Percentiles rank a stretch among this genome's conserved stretches.
phyloP scores from a whole-genome alignment of 371 early-diverging fungal genomes.

The Basidiobolus meristosporus region DNA sequence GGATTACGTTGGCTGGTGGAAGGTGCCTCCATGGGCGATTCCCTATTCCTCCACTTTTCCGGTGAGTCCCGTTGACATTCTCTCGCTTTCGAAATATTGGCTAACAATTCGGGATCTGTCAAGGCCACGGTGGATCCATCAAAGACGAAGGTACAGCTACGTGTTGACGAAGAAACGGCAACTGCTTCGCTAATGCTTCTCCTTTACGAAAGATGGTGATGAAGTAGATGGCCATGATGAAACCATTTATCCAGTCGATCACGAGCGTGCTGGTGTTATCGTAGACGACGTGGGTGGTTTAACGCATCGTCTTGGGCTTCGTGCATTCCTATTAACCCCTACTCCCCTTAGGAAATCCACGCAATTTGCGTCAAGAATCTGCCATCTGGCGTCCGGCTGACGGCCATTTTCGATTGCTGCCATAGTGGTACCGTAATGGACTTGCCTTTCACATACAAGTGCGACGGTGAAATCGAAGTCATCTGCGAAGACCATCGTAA shows the following conservation, averaged over 20 bases:
- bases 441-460: conserved; percentile 65
- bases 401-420: conserved; percentile 39
- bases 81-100: too few species aligned
- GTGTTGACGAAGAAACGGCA: too few species aligned
- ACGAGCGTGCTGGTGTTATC: conserved; percentile 28
- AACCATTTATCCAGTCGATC: conserved; percentile 45
- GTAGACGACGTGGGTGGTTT: too few species aligned
- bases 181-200: too few species aligned
- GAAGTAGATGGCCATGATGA: conserved; percentile 39
- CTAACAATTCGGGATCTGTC: too few species aligned
- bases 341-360: too few species aligned
- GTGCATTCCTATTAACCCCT: too few species aligned
- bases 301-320: too few species aligned
- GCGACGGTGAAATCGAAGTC: conserved; percentile 36
- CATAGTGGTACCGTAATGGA: conserved; percentile 51
- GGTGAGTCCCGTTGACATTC: too few species aligned
- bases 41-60: conserved; percentile 32
- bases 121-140: conserved; percentile 5
- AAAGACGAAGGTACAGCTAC: too few species aligned
- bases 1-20: conserved; percentile 38
- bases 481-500: conserved; percentile 20
- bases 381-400: conserved; percentile 30
- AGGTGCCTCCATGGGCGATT: conserved; percentile 32
- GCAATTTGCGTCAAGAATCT: conserved; percentile 23
- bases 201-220: conserved; percentile 27